Percentiles rank a stretch among this genome's conserved stretches.
Evolutionary conservation across 2,329 filamentous ascomycete genomes (phyloP).

Genomic region (Fonsecaea monophora): DNA sequence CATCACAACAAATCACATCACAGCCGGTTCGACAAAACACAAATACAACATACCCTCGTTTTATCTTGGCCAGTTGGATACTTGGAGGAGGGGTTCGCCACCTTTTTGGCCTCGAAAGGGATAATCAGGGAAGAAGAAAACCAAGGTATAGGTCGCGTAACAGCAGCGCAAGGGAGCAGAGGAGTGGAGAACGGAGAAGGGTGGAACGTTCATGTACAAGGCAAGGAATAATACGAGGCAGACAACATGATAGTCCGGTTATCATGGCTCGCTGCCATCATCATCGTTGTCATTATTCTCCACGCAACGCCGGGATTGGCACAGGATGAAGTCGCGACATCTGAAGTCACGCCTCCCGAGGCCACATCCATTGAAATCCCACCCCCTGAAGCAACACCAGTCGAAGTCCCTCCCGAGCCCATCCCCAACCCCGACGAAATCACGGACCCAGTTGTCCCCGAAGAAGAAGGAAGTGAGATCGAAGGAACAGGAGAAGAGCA

Average conservation of each 20-base stretch:
- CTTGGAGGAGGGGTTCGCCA: too few relatives aligned
- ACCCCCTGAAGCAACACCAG: not conserved
- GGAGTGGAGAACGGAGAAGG: not conserved
- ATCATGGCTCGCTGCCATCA: constrained; percentile 20
- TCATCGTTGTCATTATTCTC: constrained; percentile 19
- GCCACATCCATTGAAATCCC: too few relatives aligned
- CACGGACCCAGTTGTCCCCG: not conserved
- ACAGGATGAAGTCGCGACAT: constrained; percentile 17
- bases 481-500: constrained; percentile 7
- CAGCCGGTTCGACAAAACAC: too few relatives aligned
- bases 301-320: constrained; percentile 20
- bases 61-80: too few relatives aligned
- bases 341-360: too few relatives aligned
- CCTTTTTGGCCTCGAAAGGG: too few relatives aligned
- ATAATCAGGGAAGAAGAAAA: too few relatives aligned
- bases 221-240: not conserved
- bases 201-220: not conserved
- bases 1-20: too few relatives aligned
- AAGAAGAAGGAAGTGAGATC: constrained; percentile 4
- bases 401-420: not conserved
- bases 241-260: constrained; percentile 20
- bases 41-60: too few relatives aligned
- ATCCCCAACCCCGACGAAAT: not conserved
- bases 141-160: too few relatives aligned
- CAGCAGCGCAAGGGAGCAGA: not conserved